Evolutionary conservation across 495 filamentous ascomycete species (phyloP).

Genomic region (Neurospora pannonica): DNA sequence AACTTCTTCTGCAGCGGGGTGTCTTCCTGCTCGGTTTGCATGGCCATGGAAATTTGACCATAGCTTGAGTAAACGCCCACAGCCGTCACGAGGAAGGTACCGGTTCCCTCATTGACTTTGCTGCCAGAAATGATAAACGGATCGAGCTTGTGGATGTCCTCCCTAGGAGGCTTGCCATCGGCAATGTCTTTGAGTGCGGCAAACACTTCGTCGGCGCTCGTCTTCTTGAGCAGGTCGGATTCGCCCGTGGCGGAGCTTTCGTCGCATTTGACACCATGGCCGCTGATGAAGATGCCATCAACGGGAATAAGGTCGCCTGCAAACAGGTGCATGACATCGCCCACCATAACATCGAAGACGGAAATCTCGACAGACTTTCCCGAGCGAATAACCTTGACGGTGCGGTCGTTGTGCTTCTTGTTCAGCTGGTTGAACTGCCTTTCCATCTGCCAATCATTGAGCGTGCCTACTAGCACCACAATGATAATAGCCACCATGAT

Average conservation of each 20-base stretch:
- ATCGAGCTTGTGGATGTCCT: conserved; percentile 68
- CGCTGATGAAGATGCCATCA: conserved; percentile 62
- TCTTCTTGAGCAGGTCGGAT: conserved; percentile 70
- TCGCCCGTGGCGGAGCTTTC: conserved; percentile 80
- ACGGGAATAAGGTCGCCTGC: conserved; percentile 68
- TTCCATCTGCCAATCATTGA: conserved; percentile 76
- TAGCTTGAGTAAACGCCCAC: conserved; percentile 79
- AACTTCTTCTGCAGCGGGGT: conserved; percentile 90
- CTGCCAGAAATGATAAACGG: conserved; percentile 91
- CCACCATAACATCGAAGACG: conserved; percentile 61
- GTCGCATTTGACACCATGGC: conserved; percentile 70
- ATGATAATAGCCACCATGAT: conserved; percentile 70
- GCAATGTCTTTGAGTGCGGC: conserved; percentile 55
- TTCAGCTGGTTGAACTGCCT: conserved; percentile 74
- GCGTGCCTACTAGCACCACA: conserved; percentile 62
- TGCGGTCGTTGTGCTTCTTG: conserved; percentile 67
- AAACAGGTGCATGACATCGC: conserved; percentile 64
- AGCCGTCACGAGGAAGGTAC: conserved; percentile 77
- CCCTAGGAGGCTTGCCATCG: conserved; percentile 27
- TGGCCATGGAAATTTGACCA: conserved; percentile 89
- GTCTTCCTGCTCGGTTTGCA: conserved; percentile 79
- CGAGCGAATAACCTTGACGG: conserved; percentile 70
- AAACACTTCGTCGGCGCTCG: conserved; percentile 65
- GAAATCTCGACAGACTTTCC: conserved; percentile 65
- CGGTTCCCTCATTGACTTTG: conserved; percentile 85